phyloP scores from a whole-genome alignment of 345 rosid species.

The Lepidium didymum region DNA sequence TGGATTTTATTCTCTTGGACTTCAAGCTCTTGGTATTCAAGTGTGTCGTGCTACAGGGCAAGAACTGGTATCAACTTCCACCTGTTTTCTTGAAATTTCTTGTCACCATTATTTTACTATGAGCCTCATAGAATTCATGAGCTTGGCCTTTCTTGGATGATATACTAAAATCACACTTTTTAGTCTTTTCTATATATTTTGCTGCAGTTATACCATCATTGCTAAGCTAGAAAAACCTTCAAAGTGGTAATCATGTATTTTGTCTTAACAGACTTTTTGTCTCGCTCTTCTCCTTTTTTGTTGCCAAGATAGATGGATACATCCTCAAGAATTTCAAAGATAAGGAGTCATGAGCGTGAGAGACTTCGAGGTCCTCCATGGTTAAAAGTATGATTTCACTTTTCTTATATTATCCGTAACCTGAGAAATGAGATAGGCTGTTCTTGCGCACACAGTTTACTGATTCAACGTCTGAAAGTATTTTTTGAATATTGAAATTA shows the following conservation, averaged over 20 bases:
- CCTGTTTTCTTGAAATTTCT: background rate
- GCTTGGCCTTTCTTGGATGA: background rate
- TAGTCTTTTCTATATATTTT: background rate
- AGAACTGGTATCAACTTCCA: conserved; percentile 64
- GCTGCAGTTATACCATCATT: background rate
- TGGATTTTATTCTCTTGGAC: conserved; percentile 83
- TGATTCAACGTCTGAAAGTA: conserved; percentile 2
- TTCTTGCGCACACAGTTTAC: background rate
- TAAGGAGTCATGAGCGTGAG: conserved; percentile 79
- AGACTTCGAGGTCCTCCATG: conserved; percentile 96
- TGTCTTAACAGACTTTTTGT: conserved; percentile 1
- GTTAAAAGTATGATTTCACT: conserved; percentile 58
- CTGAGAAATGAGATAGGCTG: background rate
- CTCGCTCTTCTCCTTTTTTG: conserved; percentile 18
- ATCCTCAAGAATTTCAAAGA: conserved; percentile 94
- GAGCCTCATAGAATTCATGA: background rate
- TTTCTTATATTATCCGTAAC: background rate
- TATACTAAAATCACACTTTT: background rate
- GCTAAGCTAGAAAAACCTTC: background rate
- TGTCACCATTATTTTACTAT: background rate
- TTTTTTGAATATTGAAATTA: conserved; percentile 30
- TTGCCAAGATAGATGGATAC: conserved; percentile 90
- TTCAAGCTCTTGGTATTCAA: conserved; percentile 89
- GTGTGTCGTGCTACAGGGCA: conserved; percentile 99
- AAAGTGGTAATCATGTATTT: background rate